Evolutionary conservation across 202 grass and related monocot species (phyloP).

Genomic region (Bolboschoenoplectus hybrid): DNA sequence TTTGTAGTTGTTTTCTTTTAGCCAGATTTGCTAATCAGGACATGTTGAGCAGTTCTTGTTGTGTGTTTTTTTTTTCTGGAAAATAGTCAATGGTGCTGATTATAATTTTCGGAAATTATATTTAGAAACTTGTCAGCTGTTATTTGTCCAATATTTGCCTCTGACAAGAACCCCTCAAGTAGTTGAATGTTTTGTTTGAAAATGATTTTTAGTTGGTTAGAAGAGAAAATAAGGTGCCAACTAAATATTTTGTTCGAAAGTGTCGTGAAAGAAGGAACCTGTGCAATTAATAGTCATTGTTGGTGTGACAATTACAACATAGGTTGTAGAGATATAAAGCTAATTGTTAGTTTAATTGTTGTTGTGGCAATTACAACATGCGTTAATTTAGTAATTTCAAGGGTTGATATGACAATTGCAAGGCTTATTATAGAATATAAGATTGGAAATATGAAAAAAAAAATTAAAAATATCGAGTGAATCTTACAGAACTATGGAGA

Average conservation of each 20-base stretch:
- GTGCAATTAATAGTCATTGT: background rate
- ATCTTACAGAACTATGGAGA: background rate
- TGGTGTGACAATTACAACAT: background rate
- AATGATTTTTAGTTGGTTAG: background rate
- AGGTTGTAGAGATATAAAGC: background rate
- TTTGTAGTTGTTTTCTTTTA: conserved; percentile 1
- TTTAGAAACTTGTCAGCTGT: background rate
- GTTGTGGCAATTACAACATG: background rate
- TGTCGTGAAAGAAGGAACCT: background rate
- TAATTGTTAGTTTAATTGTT: background rate
- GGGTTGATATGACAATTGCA: background rate
- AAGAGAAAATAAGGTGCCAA: background rate
- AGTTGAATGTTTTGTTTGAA: background rate
- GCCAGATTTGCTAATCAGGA: background rate
- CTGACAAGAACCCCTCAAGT: background rate
- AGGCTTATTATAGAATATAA: background rate
- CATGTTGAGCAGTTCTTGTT: background rate
- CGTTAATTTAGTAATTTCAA: background rate
- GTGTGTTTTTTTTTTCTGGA: background rate
- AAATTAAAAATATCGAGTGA: background rate
- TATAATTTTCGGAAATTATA: background rate
- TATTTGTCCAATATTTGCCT: background rate
- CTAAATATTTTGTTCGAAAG: background rate
- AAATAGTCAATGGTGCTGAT: background rate
- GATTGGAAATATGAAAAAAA: background rate